Conservation (phyloP, 805 yeast genomes). For the Candida nanaspora region DNA sequence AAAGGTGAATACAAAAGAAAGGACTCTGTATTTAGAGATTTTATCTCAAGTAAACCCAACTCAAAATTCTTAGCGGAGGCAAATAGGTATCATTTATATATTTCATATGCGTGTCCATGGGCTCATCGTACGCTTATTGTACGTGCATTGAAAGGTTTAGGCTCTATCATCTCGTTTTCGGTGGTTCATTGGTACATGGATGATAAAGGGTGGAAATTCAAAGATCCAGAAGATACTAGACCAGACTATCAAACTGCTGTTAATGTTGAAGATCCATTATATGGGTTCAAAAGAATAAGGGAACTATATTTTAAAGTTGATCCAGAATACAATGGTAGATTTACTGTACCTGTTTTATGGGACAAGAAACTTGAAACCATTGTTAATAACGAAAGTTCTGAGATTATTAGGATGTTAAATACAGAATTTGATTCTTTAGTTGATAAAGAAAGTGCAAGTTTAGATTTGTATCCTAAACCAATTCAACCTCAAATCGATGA, state of each 20-base stretch:
- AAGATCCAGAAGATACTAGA: slow-evolving; percentile 21
- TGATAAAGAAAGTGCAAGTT: slow-evolving; percentile 36
- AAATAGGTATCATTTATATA: slow-evolving; percentile 80
- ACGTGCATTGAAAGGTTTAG: slow-evolving; percentile 66
- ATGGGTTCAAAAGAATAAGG: slow-evolving; percentile 52
- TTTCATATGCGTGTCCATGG: slow-evolving; percentile 92
- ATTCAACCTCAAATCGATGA: slow-evolving; percentile 59
- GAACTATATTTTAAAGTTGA: slow-evolving; percentile 72
- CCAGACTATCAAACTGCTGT: slow-evolving; percentile 36
- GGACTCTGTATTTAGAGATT: slow-evolving; percentile 49
- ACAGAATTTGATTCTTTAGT: slow-evolving; percentile 61
- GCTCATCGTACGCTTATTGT: slow-evolving; percentile 81
- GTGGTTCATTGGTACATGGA: slow-evolving; percentile 93
- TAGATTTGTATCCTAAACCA: slow-evolving; percentile 58
- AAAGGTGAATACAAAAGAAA: slow-evolving; percentile 53
- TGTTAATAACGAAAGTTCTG: slow-evolving; percentile 88
- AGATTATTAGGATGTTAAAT: slow-evolving; percentile 79
- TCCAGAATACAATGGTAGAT: slow-evolving; percentile 72
- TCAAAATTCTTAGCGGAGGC: slow-evolving; percentile 67
- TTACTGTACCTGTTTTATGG: slow-evolving; percentile 92
- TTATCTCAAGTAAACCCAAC: slow-evolving; percentile 49
- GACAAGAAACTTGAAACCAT: slow-evolving; percentile 76
- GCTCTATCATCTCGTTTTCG: slow-evolving; percentile 54
- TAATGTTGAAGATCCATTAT: slow-evolving; percentile 51
- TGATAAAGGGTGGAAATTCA: slow-evolving; percentile 83